phyloP scores from a whole-genome alignment of 2,329 filamentous ascomycete species.

The Phoma sp. region DNA sequence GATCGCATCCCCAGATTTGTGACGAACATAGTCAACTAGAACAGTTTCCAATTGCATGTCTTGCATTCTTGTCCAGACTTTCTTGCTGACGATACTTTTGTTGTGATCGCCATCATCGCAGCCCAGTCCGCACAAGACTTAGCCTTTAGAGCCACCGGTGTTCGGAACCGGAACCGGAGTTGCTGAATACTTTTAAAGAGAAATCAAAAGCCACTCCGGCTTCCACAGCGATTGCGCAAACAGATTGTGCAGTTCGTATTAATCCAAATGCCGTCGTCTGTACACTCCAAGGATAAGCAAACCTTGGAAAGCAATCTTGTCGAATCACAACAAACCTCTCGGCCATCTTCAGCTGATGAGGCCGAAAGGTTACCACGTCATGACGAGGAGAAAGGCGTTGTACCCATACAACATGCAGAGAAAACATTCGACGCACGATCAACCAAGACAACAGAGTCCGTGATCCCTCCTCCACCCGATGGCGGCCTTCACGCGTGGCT shows the following conservation, averaged over 20 bases:
- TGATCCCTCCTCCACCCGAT: conserved; percentile 45
- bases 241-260: not conserved
- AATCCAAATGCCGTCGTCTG: conserved; percentile 22
- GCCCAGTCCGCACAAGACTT: not conserved
- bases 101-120: not conserved
- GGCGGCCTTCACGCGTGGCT: conserved; percentile 50
- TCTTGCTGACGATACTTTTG: not conserved
- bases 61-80: not conserved
- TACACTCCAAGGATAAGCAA: conserved; percentile 27
- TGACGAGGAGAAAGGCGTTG: conserved; percentile 8
- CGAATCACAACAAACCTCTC: conserved; percentile 26
- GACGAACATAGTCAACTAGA: not conserved
- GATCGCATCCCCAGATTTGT: conserved; percentile 10
- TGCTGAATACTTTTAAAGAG: not conserved
- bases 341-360: conserved; percentile 20
- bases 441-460: conserved; percentile 31
- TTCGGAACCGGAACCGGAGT: conserved; percentile 7
- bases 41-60: not conserved
- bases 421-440: conserved; percentile 28
- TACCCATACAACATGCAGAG: conserved; percentile 19
- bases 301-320: conserved; percentile 15
- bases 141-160: not conserved
- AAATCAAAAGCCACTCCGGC: not conserved
- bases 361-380: not conserved
- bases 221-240: not conserved